Evolutionary conservation across 352 stramenopile species (phyloP).

Genomic region (Phytophthora fragariae): DNA sequence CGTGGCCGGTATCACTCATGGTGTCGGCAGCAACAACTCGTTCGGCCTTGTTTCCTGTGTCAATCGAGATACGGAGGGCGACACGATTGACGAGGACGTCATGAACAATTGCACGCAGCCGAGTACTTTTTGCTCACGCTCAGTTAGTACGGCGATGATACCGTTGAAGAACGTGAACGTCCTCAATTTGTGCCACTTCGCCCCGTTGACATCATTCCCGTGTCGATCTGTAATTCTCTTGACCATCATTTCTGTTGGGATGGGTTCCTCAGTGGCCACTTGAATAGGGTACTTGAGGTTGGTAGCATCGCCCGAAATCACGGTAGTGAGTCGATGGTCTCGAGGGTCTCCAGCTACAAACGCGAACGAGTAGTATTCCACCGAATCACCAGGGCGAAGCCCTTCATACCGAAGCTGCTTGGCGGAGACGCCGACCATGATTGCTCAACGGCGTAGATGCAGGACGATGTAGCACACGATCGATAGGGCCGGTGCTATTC

Average conservation of each 20-base stretch:
- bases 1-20: too few species aligned
- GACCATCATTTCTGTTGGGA: not conserved
- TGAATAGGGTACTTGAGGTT: not conserved
- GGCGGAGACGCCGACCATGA: not conserved
- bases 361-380: not conserved
- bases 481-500: too few species aligned
- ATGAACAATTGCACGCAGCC: not conserved
- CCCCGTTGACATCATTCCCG: not conserved
- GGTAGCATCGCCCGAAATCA: not conserved
- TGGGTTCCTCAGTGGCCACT: not conserved
- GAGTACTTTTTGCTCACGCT: not conserved
- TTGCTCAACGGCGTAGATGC: not conserved
- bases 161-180: not conserved
- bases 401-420: not conserved
- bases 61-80: not conserved
- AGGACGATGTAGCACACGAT: too few species aligned
- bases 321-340: not conserved
- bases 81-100: not conserved
- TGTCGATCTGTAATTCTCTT: not conserved
- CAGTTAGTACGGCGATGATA: not conserved
- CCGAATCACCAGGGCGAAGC: not conserved
- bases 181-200: not conserved
- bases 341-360: not conserved
- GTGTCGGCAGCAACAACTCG: too few species aligned
- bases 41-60: too few species aligned